Evolutionary conservation across 192 early-diverging fungal species (phyloP).

Genomic region (Coemansia aciculifera): DNA sequence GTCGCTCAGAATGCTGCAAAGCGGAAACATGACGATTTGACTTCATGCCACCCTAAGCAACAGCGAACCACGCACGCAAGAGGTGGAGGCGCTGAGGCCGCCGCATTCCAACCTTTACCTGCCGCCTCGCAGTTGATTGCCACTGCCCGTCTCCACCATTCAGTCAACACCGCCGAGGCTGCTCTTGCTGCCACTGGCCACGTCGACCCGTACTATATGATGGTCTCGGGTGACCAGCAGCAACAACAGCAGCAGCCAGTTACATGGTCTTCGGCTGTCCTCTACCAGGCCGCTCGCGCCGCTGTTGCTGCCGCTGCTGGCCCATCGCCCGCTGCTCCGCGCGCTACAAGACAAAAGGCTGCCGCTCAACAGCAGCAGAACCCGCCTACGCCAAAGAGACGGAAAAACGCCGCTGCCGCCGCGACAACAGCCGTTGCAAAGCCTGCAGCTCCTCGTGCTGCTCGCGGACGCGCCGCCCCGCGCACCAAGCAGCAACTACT

Average conservation of each 20-base stretch:
- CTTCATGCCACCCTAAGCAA: neutral
- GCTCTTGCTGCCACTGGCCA: constrained; percentile 9
- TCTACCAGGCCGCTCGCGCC: constrained; percentile 51
- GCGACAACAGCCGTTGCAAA: constrained; percentile 14
- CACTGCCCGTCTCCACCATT: neutral
- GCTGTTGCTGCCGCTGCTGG: constrained; percentile 35
- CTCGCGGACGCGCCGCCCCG: constrained; percentile 37
- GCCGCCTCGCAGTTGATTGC: constrained; percentile 7
- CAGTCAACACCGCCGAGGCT: constrained; percentile 7
- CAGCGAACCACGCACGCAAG: neutral
- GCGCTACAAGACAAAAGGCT: constrained; percentile 14
- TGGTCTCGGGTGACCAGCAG: constrained; percentile 20
- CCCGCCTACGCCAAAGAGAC: constrained; percentile 29
- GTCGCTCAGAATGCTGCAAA: constrained; percentile 45
- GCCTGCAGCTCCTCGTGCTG: constrained; percentile 21
- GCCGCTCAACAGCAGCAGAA: constrained; percentile 20
- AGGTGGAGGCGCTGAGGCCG: neutral
- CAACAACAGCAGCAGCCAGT: constrained; percentile 16
- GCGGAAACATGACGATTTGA: constrained; percentile 38
- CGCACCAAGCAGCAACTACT: constrained; percentile 33
- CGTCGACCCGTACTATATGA: constrained; percentile 32
- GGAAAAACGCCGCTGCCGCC: constrained; percentile 39
- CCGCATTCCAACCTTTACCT: neutral
- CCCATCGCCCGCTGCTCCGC: neutral
- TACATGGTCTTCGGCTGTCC: constrained; percentile 37